Conservation (phyloP, 306 rosid species). For the Begonia loranthoides region DNA sequence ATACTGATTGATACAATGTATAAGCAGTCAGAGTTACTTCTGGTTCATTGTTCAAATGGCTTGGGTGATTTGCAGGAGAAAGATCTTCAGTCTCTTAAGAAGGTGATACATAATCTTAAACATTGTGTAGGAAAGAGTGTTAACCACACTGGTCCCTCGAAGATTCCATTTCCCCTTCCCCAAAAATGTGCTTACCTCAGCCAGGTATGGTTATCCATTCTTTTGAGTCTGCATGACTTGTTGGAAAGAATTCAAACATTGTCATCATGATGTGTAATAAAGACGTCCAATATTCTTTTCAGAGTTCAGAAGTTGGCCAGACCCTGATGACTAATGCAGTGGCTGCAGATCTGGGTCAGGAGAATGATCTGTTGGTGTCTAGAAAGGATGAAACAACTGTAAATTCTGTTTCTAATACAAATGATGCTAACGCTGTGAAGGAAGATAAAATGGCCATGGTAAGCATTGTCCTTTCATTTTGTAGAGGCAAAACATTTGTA, state of each 20-base stretch:
- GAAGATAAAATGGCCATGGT: conserved; percentile 68
- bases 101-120: conserved; percentile 44
- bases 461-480: not conserved
- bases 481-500: too few relatives aligned
- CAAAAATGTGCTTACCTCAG: too few relatives aligned
- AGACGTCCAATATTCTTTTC: conserved; percentile 10
- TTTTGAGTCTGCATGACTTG: too few relatives aligned
- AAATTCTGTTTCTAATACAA: conserved; percentile 19
- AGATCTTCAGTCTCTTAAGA: conserved; percentile 29
- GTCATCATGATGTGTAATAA: too few relatives aligned
- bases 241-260: too few relatives aligned
- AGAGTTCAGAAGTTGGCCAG: conserved; percentile 28
- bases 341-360: conserved; percentile 19
- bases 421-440: conserved; percentile 24
- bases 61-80: conserved; percentile 28
- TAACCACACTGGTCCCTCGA: conserved; percentile 6
- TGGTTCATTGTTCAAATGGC: conserved; percentile 33
- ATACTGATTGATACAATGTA: conserved; percentile 41
- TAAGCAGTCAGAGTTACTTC: conserved; percentile 53
- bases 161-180: too few relatives aligned
- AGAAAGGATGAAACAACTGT: conserved; percentile 17
- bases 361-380: conserved; percentile 17
- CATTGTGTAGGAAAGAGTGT: conserved; percentile 33
- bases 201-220: too few relatives aligned
- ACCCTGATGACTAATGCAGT: conserved; percentile 16